Evolutionary conservation across 148 eudicot species (phyloP), one percentile per base, ranked within the genome.

Genomic region (Pouteria glomerata): DNA sequence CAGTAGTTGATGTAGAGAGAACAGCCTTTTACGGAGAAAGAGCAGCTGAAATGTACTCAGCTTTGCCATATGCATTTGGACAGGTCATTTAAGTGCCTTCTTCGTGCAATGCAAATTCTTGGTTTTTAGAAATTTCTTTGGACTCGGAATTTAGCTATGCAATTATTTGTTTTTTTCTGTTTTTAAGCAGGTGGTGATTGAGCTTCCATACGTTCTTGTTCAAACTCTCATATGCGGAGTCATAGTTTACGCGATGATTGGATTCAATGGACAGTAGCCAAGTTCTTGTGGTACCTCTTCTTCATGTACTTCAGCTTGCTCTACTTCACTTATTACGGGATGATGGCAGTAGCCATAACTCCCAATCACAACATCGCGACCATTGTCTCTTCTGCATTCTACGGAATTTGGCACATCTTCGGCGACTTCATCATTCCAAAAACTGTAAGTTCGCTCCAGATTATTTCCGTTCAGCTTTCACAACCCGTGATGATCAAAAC

Each of bases 31-130:
- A 86, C 60, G 73, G 89, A 59, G 92, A 88, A 86, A 78, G 82
- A 75, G 89, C 92, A 12, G 90, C 92, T 39, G 89, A 90, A 75
- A 88, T 86, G 92, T 88, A 86, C 57, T 78, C 90, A n/a, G 85
- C 92, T 30, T 68, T 86, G 75, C 85, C 91, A 48, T 89, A 85
- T 73, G 91, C 94, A 50, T 83, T 89, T 45, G 84, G 82, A 42
- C 94, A 87, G 87, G 94, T 86, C 76, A 24, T 16, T 39, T 11
- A 39, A 39, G 44, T 39, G 7, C 44, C 10, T 39, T 39, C 44
- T 10, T n/a, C n/a, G n/a, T 39, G 10, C 44, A 39, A 39, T 5
- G 10, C 7, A 39, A 39, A 39, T 10, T 39, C 7, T 0, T 4
- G 10, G 10, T 10, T 27, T 27, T 66, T 29, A 15, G 39, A 35